Conservation (phyloP, 176 grass and related monocot species). For the Triticum timopheevii region DNA sequence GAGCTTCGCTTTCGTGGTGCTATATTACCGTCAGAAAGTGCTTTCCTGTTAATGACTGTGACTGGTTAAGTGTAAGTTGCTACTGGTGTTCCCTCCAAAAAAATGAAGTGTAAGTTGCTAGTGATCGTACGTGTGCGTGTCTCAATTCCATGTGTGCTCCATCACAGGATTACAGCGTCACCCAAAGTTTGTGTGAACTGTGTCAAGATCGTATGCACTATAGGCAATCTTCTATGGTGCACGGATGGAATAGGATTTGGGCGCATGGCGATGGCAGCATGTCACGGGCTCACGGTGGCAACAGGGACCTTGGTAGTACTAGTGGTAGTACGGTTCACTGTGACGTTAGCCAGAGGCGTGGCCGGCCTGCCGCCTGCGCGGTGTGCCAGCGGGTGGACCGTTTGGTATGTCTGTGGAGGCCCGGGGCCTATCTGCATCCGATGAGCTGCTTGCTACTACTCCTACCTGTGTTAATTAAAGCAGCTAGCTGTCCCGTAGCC, state of each 20-base stretch:
- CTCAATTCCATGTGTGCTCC: background rate
- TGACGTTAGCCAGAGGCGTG: background rate
- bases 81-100: background rate
- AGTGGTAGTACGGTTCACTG: background rate
- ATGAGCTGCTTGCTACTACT: constrained; percentile 29
- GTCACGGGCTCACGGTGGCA: background rate
- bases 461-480: constrained; percentile 38
- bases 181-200: background rate
- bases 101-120: background rate
- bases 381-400: constrained; percentile 23
- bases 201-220: background rate
- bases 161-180: background rate
- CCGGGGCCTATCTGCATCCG: background rate
- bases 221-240: background rate
- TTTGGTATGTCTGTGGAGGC: constrained; percentile 25
- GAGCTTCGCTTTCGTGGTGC: constrained; percentile 5
- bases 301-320: no score
- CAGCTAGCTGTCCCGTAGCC: constrained; percentile 18
- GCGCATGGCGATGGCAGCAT: background rate
- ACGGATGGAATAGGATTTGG: no score
- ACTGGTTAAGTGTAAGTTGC: constrained; percentile 44
- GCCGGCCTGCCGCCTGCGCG: background rate
- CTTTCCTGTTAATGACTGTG: constrained; percentile 25
- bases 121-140: constrained; percentile 27
- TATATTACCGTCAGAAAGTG: constrained; percentile 14